These are phyloP conservation scores for Vairimorpha necatrix DNA, from an alignment of 371 early-diverging fungal species.

Conservation along the genomic window DNA sequence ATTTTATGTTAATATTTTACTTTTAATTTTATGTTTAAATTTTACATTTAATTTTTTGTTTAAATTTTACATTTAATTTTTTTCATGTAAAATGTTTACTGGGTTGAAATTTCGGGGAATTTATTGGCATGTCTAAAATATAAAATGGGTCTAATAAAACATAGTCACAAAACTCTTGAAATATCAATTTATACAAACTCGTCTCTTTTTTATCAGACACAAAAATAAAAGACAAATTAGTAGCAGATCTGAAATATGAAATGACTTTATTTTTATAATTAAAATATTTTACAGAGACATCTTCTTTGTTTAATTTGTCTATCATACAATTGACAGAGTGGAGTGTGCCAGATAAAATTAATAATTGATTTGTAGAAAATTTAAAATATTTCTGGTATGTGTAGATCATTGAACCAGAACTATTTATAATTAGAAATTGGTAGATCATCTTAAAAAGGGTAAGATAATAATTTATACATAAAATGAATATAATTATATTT, in stretches of 20 bases:
- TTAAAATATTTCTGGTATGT: slow-evolving; percentile 21
- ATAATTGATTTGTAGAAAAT: slow-evolving; percentile 15
- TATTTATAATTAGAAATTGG: slow-evolving; percentile 52
- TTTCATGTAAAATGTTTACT: background rate
- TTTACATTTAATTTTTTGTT: background rate
- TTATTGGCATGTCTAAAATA: slow-evolving; percentile 93
- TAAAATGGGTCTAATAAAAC: slow-evolving; percentile 96
- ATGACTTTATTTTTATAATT: slow-evolving; percentile 13
- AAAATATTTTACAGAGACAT: background rate
- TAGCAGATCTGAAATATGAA: slow-evolving; percentile 28
- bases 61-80: background rate
- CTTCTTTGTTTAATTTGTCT: background rate
- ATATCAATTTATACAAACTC: slow-evolving; percentile 69
- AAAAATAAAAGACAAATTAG: slow-evolving; percentile 39
- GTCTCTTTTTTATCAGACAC: slow-evolving; percentile 7
- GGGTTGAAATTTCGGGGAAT: slow-evolving; percentile 65
- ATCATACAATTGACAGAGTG: slow-evolving; percentile 34
- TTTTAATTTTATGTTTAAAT: too few species aligned
- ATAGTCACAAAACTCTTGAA: slow-evolving; percentile 82
- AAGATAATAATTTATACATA: background rate
- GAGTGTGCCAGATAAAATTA: slow-evolving; percentile 33
- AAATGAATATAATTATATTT: background rate
- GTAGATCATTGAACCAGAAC: slow-evolving; percentile 55
- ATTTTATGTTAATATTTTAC: background rate
- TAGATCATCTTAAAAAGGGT: background rate